phyloP scores from a whole-genome alignment of 1,139 yeast species.

The Trichomonascaceae sp. region DNA sequence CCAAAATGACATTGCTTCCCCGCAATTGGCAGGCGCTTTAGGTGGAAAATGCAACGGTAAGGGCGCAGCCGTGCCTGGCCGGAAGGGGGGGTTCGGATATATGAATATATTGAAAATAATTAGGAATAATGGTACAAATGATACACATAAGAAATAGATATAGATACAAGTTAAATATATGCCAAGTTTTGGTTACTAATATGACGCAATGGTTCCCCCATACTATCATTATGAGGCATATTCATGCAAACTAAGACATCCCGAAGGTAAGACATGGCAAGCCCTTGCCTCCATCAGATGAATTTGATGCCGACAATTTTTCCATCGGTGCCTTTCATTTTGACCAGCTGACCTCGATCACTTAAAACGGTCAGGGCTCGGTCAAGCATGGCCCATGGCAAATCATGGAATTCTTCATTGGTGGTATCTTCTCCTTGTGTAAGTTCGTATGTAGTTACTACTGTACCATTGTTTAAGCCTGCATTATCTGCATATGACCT shows the following conservation, averaged over 20 bases:
- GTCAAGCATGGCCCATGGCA: constrained; percentile 54
- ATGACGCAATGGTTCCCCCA: too few relatives aligned
- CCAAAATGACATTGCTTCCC: background rate
- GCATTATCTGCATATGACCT: constrained; percentile 60
- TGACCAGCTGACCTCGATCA: constrained; percentile 45
- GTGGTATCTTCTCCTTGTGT: constrained; percentile 55
- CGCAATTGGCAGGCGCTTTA: background rate
- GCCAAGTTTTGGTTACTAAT: too few relatives aligned
- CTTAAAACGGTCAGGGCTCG: constrained; percentile 54
- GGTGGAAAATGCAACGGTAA: too few relatives aligned
- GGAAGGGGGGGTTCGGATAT: too few relatives aligned
- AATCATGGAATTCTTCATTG: constrained; percentile 52
- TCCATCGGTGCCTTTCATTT: constrained; percentile 31
- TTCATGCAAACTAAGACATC: background rate
- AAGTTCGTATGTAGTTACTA: constrained; percentile 78
- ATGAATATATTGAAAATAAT: too few relatives aligned
- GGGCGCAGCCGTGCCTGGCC: too few relatives aligned
- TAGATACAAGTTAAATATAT: too few relatives aligned
- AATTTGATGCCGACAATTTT: constrained; percentile 31
- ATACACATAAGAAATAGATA: too few relatives aligned
- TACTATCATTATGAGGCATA: background rate
- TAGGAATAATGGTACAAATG: too few relatives aligned
- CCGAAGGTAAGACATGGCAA: too few relatives aligned
- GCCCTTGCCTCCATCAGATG: constrained; percentile 9
- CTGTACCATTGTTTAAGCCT: constrained; percentile 65